These are phyloP conservation scores for Furcasterigmium sp. DNA, from an alignment of 2,329 filamentous ascomycete genomes.

Conservation along the genomic window DNA sequence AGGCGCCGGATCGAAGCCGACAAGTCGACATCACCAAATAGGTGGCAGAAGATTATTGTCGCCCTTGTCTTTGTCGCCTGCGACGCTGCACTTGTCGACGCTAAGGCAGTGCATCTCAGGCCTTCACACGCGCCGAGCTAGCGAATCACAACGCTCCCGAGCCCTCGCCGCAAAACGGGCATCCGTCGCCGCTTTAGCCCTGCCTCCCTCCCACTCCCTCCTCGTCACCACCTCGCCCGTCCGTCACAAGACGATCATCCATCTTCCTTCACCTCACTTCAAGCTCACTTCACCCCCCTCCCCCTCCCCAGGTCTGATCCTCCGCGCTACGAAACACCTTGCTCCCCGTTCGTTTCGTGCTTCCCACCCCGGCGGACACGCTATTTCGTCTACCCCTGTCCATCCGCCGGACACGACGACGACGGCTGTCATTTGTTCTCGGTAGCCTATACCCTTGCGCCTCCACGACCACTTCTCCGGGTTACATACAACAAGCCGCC, in stretches of 20 bases:
- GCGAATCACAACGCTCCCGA: constrained; percentile 17
- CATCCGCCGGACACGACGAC: background rate
- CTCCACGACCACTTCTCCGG: background rate
- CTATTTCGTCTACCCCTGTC: background rate
- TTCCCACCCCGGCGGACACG: constrained; percentile 1
- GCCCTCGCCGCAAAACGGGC: constrained; percentile 10
- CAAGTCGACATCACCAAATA: background rate
- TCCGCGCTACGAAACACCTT: constrained; percentile 1
- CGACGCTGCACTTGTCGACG: constrained; percentile 19
- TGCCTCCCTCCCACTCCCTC: background rate
- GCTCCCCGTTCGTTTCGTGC: constrained; percentile 4
- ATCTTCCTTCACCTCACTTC: too few species aligned
- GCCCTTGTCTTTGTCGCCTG: constrained; percentile 9
- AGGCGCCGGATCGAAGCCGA: background rate
- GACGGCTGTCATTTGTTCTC: too few species aligned
- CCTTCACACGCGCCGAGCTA: constrained; percentile 21
- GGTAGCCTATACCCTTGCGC: background rate
- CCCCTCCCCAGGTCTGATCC: constrained; percentile 1
- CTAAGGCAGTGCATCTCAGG: constrained; percentile 20
- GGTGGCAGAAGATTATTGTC: too few species aligned
- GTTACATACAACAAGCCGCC: background rate
- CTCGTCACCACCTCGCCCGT: background rate
- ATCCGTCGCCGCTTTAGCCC: constrained; percentile 17
- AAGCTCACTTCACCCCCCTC: background rate
- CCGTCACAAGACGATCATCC: constrained; percentile 1